These are phyloP conservation scores for Stenogyne calaminthoides DNA, from an alignment of 305 asterid species.

Conservation along the genomic window DNA sequence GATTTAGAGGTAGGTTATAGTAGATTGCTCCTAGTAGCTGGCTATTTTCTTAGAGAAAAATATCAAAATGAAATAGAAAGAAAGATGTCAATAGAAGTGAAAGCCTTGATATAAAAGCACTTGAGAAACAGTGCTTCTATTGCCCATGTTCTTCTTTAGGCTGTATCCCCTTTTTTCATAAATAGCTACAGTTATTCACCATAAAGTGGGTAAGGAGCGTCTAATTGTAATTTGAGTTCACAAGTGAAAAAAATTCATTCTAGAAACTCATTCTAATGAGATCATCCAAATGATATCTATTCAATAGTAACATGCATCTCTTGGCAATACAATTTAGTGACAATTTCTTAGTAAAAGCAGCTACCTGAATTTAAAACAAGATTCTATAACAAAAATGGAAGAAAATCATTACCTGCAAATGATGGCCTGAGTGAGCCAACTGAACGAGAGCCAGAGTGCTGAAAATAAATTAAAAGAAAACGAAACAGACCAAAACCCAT, in stretches of 20 bases:
- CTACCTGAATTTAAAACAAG: conserved; percentile 10
- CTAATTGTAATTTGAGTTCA: not conserved
- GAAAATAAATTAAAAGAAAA: not conserved
- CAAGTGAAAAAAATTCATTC: no score
- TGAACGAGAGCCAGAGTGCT: conserved; percentile 30
- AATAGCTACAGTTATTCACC: not conserved
- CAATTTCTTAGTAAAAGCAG: conserved; percentile 4
- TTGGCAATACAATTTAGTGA: not conserved
- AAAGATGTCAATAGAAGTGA: not conserved
- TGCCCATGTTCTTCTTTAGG: not conserved
- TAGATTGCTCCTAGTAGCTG: not conserved
- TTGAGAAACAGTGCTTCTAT: not conserved
- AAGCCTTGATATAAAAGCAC: not conserved
- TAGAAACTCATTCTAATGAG: conserved; percentile 23
- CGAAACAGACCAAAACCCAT: conserved; percentile 13
- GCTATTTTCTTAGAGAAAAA: not conserved
- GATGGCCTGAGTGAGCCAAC: conserved; percentile 24
- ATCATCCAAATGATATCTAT: conserved; percentile 7
- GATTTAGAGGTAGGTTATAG: not conserved
- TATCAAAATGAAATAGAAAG: not conserved
- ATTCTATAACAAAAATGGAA: conserved; percentile 5
- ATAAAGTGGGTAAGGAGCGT: not conserved
- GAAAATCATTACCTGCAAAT: conserved; percentile 23
- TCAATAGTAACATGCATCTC: conserved; percentile 11
- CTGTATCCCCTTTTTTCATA: not conserved